Base-by-base conservation (phyloP, 164 flowering plant genomes). In the Nymphaea colorata region DNA sequence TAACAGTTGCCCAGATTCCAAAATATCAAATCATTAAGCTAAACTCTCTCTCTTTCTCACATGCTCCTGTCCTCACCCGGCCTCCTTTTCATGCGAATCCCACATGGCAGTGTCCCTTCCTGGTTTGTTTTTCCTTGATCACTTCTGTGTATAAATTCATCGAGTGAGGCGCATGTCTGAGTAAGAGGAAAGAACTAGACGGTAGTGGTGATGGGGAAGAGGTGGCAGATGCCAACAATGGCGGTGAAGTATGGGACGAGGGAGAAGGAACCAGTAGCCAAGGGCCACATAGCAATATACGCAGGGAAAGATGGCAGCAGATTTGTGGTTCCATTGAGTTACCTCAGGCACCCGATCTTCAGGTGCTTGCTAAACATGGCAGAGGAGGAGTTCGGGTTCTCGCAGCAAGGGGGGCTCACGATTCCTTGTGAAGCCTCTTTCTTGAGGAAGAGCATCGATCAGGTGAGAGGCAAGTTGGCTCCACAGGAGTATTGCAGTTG, bases 381-480 rank as follows among this genome's bases (percentile, higher is more conserved):
- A n/a, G 68, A 44, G 25, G 42, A 66, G 42, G 68, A 66, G 59
- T 66, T 66, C 41, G 68, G 68, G 14, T 66, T 44, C 68, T 6
- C 43, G 4, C 68, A 66, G 17, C 25, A 6, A 44, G 68, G 68
- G 5, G 68, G 43, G 59, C 68, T 66, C 11, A 44, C 57, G 8
- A 66, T 66, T 25, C 68, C 68, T 44, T 66, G 68, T 45, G 57
- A 45, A 25, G 68, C 41, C 3, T 64, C 66, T 25, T 41, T 64
- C 11, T 36, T 64, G 16, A 2, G 55, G 55, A 47, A 47, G 12
- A 47, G 55, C 55, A 4, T 47, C 55, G 12, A 47, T 47, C 7
- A 6, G 36, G 36, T 25, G 36, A 25, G 36, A 1, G 36, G 36
- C 36, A 25, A 25, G 36, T 25, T 25, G 36, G 36, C 36, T 25